phyloP scores from a whole-genome alignment of 2,329 filamentous ascomycete species.

The Akanthomyces uredinophilus region DNA sequence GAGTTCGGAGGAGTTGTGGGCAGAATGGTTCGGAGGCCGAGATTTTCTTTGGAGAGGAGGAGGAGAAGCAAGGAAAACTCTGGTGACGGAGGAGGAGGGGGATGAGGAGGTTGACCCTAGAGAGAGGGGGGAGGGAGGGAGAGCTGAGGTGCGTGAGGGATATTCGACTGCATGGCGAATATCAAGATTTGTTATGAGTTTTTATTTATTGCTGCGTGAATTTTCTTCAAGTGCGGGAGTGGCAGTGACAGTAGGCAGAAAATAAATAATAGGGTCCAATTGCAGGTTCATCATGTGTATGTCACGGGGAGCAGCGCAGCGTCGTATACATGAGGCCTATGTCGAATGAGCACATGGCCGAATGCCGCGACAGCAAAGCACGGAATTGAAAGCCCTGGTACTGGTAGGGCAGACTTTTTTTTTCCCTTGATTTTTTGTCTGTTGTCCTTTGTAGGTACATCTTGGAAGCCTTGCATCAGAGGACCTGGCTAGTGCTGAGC shows the following conservation, averaged over 20 bases:
- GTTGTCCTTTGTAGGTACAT: neutral
- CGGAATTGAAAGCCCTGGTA: neutral
- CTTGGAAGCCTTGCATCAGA: neutral
- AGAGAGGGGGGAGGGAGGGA: neutral
- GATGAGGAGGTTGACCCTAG: constrained; percentile 10
- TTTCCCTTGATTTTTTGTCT: too few species aligned
- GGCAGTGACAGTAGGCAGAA: neutral
- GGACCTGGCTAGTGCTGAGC: neutral
- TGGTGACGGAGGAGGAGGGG: neutral
- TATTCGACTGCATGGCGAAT: neutral
- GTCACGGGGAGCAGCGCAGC: too few species aligned
- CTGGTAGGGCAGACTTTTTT: too few species aligned
- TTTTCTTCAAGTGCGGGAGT: neutral
- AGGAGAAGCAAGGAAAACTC: neutral
- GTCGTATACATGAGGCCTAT: too few species aligned
- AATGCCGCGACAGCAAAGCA: neutral
- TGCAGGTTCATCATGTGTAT: neutral
- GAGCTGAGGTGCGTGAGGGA: neutral
- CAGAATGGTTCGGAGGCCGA: neutral
- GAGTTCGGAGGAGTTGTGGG: neutral
- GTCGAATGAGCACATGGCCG: neutral
- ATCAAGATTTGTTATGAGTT: neutral
- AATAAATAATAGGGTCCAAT: neutral
- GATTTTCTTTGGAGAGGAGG: neutral
- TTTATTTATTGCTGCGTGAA: neutral